phyloP scores from a whole-genome alignment of 768 basidiomycete genomes.

The Sarcomyxa edulis region DNA sequence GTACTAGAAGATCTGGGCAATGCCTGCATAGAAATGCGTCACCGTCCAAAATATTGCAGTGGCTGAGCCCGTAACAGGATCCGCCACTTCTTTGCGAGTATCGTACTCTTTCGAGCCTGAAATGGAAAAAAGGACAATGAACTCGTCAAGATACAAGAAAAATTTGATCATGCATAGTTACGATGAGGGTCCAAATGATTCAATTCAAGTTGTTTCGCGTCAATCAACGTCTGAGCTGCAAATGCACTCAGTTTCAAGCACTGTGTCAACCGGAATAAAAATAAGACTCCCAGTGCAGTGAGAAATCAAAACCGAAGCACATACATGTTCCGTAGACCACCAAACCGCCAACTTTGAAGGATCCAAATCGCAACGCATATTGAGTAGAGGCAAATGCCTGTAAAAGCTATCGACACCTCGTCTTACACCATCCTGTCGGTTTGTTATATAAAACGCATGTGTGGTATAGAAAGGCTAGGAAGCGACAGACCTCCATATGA shows the following conservation, averaged over 20 bases:
- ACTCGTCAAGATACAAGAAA: not conserved
- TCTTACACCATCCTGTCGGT: slow-evolving; percentile 40
- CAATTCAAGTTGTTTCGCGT: slow-evolving; percentile 38
- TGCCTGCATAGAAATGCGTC: slow-evolving; percentile 38
- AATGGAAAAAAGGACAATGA: not conserved
- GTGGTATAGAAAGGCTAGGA: not conserved
- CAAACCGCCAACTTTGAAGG: slow-evolving; percentile 47
- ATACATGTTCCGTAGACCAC: slow-evolving; percentile 49
- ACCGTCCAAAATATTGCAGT: slow-evolving; percentile 46
- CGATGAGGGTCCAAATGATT: slow-evolving; percentile 44
- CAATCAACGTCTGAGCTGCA: slow-evolving; percentile 44
- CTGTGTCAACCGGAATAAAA: slow-evolving; percentile 20
- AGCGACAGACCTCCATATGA: slow-evolving; percentile 33
- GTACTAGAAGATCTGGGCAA: slow-evolving; percentile 45
- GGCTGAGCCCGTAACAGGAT: slow-evolving; percentile 39
- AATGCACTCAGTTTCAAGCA: slow-evolving; percentile 49
- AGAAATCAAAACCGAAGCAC: slow-evolving; percentile 6
- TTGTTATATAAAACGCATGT: not conserved
- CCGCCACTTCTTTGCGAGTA: slow-evolving; percentile 27
- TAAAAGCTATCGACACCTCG: slow-evolving; percentile 53
- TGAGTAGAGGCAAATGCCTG: slow-evolving; percentile 50
- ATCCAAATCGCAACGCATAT: slow-evolving; percentile 57
- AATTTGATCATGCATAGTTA: slow-evolving; percentile 11
- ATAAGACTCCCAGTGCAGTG: not conserved
- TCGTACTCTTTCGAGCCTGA: slow-evolving; percentile 40